A percentile compares a stretch with the other conserved stretches of the same genome.
These are phyloP conservation scores for Flaveria bidentis DNA, from an alignment of 129 eudicot species.

Conservation along the genomic window DNA sequence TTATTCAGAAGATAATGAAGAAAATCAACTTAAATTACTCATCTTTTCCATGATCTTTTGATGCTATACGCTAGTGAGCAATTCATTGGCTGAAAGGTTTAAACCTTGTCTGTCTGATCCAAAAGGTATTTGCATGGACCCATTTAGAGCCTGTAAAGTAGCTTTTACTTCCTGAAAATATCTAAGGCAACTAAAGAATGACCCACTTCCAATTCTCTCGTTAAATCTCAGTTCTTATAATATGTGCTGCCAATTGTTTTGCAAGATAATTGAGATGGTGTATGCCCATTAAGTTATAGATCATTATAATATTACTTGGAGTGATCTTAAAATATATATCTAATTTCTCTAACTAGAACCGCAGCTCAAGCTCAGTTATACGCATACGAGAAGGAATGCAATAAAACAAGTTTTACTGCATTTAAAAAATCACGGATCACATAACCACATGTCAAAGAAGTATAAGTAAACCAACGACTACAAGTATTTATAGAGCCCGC, in stretches of 20 bases:
- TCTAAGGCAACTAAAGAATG: constrained; percentile 10
- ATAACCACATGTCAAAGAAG: neutral
- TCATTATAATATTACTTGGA: neutral
- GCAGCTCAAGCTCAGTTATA: constrained; percentile 1
- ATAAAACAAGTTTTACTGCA: neutral
- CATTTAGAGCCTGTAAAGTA: neutral
- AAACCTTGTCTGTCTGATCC: neutral
- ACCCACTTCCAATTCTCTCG: neutral
- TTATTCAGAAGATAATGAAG: neutral
- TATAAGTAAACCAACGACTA: neutral
- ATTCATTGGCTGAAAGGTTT: neutral
- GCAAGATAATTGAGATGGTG: neutral
- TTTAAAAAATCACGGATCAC: neutral
- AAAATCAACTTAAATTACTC: neutral
- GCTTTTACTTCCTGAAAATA: neutral
- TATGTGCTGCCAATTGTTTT: neutral
- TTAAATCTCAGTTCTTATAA: neutral
- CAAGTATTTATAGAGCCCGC: neutral
- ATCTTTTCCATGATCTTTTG: constrained; percentile 6
- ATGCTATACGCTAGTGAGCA: neutral
- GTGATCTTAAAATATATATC: neutral
- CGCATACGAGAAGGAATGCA: neutral
- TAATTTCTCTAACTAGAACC: neutral
- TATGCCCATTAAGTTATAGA: neutral
- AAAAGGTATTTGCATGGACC: neutral